Base-by-base conservation (phyloP, 2,329 filamentous ascomycete genomes). In the Talaromyces marneffei region DNA sequence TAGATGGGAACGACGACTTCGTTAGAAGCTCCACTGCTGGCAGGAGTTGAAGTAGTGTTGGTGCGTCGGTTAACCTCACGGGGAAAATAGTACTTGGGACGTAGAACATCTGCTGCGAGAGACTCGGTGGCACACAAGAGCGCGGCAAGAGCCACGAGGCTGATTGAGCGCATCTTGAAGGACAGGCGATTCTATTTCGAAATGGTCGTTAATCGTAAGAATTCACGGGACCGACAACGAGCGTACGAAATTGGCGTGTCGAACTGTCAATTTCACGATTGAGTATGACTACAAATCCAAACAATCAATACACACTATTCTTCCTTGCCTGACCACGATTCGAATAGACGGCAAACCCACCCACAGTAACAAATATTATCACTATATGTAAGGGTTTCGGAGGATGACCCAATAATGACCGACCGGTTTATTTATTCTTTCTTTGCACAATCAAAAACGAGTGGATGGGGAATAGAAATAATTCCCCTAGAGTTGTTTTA, bases 81-180 rank as follows among this genome's bases (percentile, higher is more conserved):
- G 10, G 71, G 68, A 57, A 73, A 68, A 53, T 74, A 73, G 65
- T 70, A 74, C 33, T 70, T 72, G 39, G 74, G 75, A 42, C 69
- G 71, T 50, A 72, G 65, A 48, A 25, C 31, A 18, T 68, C 67
- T 57, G 68, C 66, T 10, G 66, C 66, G 56, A 63, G 37, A 69
- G 68, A 54, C 54, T 71, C 68, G 55, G 73, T 74, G 16, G 74
- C 62, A 53, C 72, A 72, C 61, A 71, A 60, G 27, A 75, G 68
- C 52, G 70, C 72, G 58, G 70, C 68, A 44, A 76, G 63, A 23
- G 72, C 61, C 39, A 72, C 69, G 40, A 71, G 64, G 33, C 67
- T 63, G 35, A 66, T 67, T 52, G 67, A 60, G 40, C 73, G 68
- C 73, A 75, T 76, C 20, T 62, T 70, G 67, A 39, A 29, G 42